Conservation (phyloP, 2,329 filamentous ascomycete species). For the Aspergillus quadrilineatus region DNA sequence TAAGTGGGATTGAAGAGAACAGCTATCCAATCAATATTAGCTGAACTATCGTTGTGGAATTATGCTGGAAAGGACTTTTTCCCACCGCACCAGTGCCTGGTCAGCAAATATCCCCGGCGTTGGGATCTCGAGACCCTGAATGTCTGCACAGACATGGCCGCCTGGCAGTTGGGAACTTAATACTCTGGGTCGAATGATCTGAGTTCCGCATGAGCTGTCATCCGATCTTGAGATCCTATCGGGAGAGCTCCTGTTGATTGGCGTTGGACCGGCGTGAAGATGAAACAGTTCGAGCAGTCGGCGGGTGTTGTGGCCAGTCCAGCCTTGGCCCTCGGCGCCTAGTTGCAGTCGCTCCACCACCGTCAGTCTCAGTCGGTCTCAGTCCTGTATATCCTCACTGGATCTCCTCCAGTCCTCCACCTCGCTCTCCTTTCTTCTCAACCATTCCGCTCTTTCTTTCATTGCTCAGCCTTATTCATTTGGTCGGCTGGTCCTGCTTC, state of each 20-base stretch:
- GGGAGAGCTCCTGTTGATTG: conserved; percentile 5
- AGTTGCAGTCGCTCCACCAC: background rate
- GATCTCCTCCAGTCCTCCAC: background rate
- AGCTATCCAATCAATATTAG: background rate
- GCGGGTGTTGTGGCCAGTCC: background rate
- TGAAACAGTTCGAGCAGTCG: conserved; percentile 8
- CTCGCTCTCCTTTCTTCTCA: background rate
- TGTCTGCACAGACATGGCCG: background rate
- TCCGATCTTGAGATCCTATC: conserved; percentile 6
- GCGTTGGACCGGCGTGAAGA: conserved; percentile 10
- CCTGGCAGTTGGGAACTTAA: background rate
- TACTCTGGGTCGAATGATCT: background rate
- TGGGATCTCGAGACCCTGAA: background rate
- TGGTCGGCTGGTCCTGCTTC: background rate
- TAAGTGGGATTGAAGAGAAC: background rate
- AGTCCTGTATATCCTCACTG: background rate
- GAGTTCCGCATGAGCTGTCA: background rate
- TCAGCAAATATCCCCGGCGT: background rate
- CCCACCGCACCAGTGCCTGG: background rate
- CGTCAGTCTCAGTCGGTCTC: background rate
- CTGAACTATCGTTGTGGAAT: background rate
- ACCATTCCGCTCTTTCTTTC: conserved; percentile 6
- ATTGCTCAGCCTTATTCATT: background rate
- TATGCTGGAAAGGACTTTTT: background rate
- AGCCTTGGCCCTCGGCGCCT: conserved; percentile 4